These are phyloP conservation scores for Diplodia corticola DNA, from an alignment of 2,329 filamentous ascomycete species.

Conservation along the genomic window DNA sequence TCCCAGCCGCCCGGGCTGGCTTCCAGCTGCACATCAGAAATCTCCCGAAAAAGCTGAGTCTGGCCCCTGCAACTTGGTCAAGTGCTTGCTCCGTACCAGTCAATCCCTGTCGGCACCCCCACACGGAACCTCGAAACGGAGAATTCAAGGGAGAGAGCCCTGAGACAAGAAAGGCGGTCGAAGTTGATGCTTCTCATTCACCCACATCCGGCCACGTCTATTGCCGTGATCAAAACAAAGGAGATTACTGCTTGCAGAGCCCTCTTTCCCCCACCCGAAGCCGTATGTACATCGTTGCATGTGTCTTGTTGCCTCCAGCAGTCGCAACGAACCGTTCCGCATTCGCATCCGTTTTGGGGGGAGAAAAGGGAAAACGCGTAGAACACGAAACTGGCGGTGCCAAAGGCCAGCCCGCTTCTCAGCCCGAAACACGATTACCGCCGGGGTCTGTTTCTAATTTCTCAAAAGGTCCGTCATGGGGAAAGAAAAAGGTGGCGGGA, in stretches of 20 bases:
- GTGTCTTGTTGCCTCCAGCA: conserved; percentile 15
- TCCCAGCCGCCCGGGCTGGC: background rate
- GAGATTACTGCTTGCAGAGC: background rate
- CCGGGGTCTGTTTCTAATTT: background rate
- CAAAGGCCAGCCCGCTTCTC: background rate
- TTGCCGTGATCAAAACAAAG: conserved; percentile 17
- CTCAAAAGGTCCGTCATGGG: background rate
- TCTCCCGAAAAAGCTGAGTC: background rate
- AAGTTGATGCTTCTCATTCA: conserved; percentile 15
- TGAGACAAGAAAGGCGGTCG: conserved; percentile 8
- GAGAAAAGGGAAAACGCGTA: background rate
- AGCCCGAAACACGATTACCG: conserved; percentile 14
- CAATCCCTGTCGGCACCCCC: background rate
- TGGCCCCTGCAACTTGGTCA: conserved; percentile 4
- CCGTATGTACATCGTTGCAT: conserved; percentile 19
- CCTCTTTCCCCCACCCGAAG: background rate
- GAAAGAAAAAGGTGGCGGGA: background rate
- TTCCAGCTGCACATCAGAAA: conserved; percentile 1
- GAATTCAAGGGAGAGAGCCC: background rate
- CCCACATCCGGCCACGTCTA: conserved; percentile 13
- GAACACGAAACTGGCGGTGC: background rate
- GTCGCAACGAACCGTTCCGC: conserved; percentile 1
- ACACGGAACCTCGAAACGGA: background rate
- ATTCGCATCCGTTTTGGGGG: conserved; percentile 1
- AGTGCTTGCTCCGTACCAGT: background rate